Evolutionary conservation across 176 grass and related monocot species (phyloP).

Genomic region (Olyra latifolia): DNA sequence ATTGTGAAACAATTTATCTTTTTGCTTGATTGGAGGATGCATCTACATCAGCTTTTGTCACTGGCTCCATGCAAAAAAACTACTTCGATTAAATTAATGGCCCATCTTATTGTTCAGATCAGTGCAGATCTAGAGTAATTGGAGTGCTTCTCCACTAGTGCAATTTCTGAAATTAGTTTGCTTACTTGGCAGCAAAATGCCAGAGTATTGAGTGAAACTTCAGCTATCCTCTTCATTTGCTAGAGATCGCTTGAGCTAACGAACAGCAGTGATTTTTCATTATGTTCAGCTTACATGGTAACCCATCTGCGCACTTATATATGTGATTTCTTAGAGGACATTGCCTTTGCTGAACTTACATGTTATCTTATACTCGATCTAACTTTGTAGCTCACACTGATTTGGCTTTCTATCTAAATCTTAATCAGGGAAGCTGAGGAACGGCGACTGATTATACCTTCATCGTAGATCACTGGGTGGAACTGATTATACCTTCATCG

Average conservation of each 20-base stretch:
- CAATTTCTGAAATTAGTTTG: background rate
- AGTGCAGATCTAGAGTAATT: background rate
- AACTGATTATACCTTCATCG: no score
- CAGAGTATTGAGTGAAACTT: background rate
- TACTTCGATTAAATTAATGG: background rate
- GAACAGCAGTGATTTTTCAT: background rate
- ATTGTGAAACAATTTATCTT: conserved; percentile 10
- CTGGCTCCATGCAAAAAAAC: background rate
- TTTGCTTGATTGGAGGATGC: conserved; percentile 23
- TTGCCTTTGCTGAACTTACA: no score
- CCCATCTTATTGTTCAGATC: background rate
- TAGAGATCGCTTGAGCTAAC: background rate
- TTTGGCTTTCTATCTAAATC: no score
- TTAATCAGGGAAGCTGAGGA: no score
- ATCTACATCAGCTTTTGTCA: conserved; percentile 21
- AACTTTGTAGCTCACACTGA: no score
- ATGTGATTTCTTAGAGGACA: background rate
- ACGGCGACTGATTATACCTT: no score
- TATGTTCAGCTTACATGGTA: background rate
- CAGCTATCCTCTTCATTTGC: background rate
- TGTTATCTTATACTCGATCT: no score
- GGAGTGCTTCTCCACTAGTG: conserved; percentile 22
- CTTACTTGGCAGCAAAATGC: conserved; percentile 18
- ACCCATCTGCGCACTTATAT: background rate
- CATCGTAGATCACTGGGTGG: no score